Base-by-base conservation (phyloP, 805 yeast species). In the Naumovozyma castellii region DNA sequence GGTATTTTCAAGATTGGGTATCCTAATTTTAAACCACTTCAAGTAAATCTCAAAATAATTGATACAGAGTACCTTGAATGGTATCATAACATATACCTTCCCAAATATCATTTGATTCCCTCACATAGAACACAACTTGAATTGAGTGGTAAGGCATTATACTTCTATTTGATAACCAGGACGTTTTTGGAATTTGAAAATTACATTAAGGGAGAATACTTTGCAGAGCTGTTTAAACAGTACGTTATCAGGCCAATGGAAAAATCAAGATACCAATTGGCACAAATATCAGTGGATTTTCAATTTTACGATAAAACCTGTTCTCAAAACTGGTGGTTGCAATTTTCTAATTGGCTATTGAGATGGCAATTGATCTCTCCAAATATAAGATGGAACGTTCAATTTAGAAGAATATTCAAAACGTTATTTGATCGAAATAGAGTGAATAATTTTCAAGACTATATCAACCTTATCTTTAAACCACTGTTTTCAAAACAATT, bases 331-430 rank as follows among this genome's bases (percentile, higher is more conserved):
- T 54, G 56, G 56, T 65, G 68, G 68, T 32, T 43, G 1, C 45
- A 51, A 3, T 54, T 65, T 28, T 44, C 65, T 1, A 40, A 51
- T 14, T 64, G 68, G 67, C 46, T 64, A 5, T 44, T 54, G 8
- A 55, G 51, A 39, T 60, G 66, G 54, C 56, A 58, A 39, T 43
- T 65, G 6, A 56, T 64, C 1, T 62, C 67, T 31, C 58, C 60
- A 35, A 64, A 64, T 33, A 54, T 64, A 8, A 59, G 61, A 19
- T 65, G 68, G 68, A 52, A 58, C 18, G 50, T 65, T 3, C 52
- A 60, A 34, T 48, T 64, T 2, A 50, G 59, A 25, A 53, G 68
- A 38, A 48, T 51, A 37, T 64, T 54, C 32, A 33, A 57, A 0
- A 40, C 48, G 5, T 43, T 62, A 18, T 53, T 39, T 33, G 25